Percentiles rank a stretch among this genome's conserved stretches.
Evolutionary conservation across 495 filamentous ascomycete genomes (phyloP).

Genomic region (Hypoxylon crocopeplum): DNA sequence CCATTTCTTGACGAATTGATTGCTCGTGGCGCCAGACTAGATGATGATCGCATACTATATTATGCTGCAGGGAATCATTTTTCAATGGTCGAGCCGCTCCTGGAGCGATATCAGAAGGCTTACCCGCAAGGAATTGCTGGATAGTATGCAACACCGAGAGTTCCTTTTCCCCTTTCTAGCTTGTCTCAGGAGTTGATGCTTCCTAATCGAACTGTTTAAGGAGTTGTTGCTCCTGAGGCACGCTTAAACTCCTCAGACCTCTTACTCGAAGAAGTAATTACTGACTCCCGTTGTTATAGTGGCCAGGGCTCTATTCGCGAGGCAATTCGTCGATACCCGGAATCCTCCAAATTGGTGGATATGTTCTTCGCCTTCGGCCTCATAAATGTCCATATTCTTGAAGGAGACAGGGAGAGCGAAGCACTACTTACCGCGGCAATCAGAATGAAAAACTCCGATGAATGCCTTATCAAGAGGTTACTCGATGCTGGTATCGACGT

Average conservation of each 20-base stretch:
- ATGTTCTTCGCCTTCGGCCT: neutral
- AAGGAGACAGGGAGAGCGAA: neutral
- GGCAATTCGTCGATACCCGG: neutral
- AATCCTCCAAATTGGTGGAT: neutral
- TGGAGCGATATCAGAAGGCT: neutral
- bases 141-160: no score
- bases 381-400: neutral
- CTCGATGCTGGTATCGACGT: neutral
- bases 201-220: no score
- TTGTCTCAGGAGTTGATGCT: no score
- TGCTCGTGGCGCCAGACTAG: neutral
- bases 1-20: slow-evolving; percentile 1
- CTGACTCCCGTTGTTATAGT: neutral
- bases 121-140: neutral
- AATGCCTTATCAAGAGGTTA: neutral
- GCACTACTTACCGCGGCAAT: neutral
- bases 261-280: no score
- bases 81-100: slow-evolving; percentile 7
- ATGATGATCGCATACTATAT: neutral
- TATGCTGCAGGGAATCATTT: neutral
- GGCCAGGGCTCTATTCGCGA: neutral
- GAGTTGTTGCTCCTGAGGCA: no score
- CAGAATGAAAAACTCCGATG: neutral
- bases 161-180: no score
- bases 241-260: no score